A percentile compares a stretch with the other conserved stretches of the same genome.
Conservation (phyloP, 306 rosid genomes). For the Senna tora region DNA sequence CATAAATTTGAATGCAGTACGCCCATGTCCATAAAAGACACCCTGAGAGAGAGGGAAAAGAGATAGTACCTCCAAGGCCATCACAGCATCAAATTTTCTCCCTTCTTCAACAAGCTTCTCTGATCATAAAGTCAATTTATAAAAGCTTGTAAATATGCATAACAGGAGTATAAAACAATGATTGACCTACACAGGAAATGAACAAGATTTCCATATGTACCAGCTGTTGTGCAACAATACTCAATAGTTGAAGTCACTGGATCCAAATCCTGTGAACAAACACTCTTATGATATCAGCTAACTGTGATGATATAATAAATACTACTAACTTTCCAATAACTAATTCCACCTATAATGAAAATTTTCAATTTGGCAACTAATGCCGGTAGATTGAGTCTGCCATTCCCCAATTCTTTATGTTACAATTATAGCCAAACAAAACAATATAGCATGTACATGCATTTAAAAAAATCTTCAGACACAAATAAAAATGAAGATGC, state of each 20-base stretch:
- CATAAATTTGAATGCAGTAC: not conserved
- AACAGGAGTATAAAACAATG: slow-evolving; percentile 25
- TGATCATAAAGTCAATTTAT: slow-evolving; percentile 43
- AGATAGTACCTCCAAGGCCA: slow-evolving; percentile 77
- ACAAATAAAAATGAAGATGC: not conserved
- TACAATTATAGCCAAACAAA: not conserved
- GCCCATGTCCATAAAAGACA: not conserved
- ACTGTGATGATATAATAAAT: slow-evolving; percentile 20
- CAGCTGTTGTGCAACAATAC: slow-evolving; percentile 87
- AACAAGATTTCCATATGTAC: slow-evolving; percentile 55
- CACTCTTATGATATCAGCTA: slow-evolving; percentile 31
- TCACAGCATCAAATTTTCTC: slow-evolving; percentile 78
- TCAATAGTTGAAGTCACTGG: slow-evolving; percentile 76
- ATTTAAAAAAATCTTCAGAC: not conserved
- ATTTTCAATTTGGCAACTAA: too few species aligned
- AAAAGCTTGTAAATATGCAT: slow-evolving; percentile 21
- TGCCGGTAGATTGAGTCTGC: not conserved
- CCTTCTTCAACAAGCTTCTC: slow-evolving; percentile 88
- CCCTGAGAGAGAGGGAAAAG: not conserved
- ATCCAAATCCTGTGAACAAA: slow-evolving; percentile 68
- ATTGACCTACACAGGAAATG: slow-evolving; percentile 24
- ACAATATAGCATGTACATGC: not conserved
- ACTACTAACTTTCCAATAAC: not conserved
- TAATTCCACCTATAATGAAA: too few species aligned
- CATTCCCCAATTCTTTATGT: not conserved